These are phyloP conservation scores for Fragaria iinumae DNA, from an alignment of 306 rosid species.

Conservation along the genomic window DNA sequence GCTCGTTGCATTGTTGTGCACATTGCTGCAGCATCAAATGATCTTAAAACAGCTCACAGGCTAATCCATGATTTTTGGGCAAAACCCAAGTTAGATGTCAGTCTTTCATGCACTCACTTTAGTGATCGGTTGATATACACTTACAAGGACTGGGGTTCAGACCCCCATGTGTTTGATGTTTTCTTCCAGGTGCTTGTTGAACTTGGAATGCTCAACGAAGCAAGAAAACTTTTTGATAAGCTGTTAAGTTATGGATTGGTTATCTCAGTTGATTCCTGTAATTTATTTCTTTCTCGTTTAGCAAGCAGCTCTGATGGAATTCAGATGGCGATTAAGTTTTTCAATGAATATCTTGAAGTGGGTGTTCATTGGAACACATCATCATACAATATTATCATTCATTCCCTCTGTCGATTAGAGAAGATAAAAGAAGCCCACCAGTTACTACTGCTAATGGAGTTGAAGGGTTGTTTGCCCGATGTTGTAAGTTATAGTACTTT, in stretches of 20 bases:
- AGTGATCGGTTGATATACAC: constrained; percentile 67
- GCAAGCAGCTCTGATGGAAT: constrained; percentile 41
- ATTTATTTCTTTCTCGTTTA: constrained; percentile 55
- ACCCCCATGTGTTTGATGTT: constrained; percentile 72
- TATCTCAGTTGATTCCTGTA: constrained; percentile 73
- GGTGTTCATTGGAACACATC: constrained; percentile 71
- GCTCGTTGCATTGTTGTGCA: constrained; percentile 71
- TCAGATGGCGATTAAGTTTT: constrained; percentile 47
- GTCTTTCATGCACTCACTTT: constrained; percentile 38
- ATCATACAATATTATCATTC: constrained; percentile 67
- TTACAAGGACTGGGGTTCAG: constrained; percentile 77
- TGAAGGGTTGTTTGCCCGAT: constrained; percentile 59
- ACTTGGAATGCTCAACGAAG: constrained; percentile 54
- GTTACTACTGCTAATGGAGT: constrained; percentile 72
- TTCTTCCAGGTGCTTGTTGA: constrained; percentile 76
- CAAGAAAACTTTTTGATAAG: constrained; percentile 55
- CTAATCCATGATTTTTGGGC: constrained; percentile 58
- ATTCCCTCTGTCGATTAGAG: constrained; percentile 57
- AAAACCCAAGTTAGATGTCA: constrained; percentile 42
- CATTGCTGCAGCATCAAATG: constrained; percentile 60
- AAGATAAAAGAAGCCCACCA: constrained; percentile 68
- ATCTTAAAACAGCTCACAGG: constrained; percentile 56
- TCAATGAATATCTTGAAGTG: constrained; percentile 51
- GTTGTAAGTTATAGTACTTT: constrained; percentile 78
- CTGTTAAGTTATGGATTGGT: constrained; percentile 61